Base-by-base conservation (phyloP, 2,329 filamentous ascomycete species). In the Ophiosphaerella herpotricha region DNA sequence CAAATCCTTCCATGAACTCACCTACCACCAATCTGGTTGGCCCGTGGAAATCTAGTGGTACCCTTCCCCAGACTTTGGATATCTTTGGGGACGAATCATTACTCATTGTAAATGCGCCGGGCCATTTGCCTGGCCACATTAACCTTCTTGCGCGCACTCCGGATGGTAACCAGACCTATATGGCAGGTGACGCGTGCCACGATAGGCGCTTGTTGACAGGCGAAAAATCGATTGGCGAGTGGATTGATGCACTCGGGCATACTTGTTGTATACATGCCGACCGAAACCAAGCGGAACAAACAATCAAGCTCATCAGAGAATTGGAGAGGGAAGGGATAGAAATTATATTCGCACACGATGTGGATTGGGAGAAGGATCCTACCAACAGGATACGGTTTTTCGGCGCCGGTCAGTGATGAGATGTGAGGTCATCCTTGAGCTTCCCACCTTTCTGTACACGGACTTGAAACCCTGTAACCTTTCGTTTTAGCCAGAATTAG, bases 161-260 rank as follows among this genome's bases (percentile, higher is more conserved):
- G 0, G 48, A 64, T 2, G 51, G 57, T 12, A 71, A 73, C 14
- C 78, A 75, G 61, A 62, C 82, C 1, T 80, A 78, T 54, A 73
- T 84, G 1, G 78, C 73, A 7, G 82, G 80, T 2, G 82, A 85
- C 63, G 76, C 78, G 14, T 84, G 78, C 50, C 82, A 85, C 54
- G 80, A 84, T 54, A 67, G 70, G 0, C 66, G 81, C 24, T 67
- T 84, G 2, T 56, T 84, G 56, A 78, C 73, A 0, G 79, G 80
- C 0, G 80, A 83, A 54, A 81, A 76, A 51, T 74, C 70, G 1
- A 80, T 84, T 39, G 82, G 80, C 1, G 71, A 77, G 39, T 84
- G 80, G 72, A 68, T 75, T 18, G 77, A 81, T 54, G 70, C 68
- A 1, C 65, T 72, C 13, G 80, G 80, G 0, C 71, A 74, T 11